Conservation (phyloP, 2,329 filamentous ascomycete genomes). For the Emmonsiellopsis sp. region DNA sequence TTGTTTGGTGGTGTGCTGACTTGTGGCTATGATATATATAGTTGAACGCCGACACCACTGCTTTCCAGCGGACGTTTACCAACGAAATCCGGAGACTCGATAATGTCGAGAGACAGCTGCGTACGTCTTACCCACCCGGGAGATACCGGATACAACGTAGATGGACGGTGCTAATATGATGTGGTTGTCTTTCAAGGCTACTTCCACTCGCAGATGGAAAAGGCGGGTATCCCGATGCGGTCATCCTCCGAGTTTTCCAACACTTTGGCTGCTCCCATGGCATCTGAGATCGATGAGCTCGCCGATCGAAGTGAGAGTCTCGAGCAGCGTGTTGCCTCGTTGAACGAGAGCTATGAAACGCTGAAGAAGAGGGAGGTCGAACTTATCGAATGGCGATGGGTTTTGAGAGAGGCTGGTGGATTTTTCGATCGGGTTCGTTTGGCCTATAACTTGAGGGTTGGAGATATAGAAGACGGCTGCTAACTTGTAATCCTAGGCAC, state of each 20-base stretch:
- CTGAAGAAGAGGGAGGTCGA: constrained; percentile 97
- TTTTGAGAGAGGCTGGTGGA: constrained; percentile 86
- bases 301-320: constrained; percentile 85
- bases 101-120: constrained; percentile 95
- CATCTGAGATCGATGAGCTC: constrained; percentile 92
- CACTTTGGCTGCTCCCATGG: constrained; percentile 76
- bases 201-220: constrained; percentile 94
- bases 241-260: constrained; percentile 87
- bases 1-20: constrained; percentile 13
- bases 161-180: constrained; percentile 1
- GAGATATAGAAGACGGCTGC: background rate
- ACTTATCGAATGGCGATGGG: constrained; percentile 97
- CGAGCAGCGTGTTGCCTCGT: constrained; percentile 78
- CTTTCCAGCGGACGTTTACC: constrained; percentile 95
- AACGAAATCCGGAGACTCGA: constrained; percentile 95
- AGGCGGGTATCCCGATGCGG: constrained; percentile 73
- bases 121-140: constrained; percentile 47
- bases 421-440: constrained; percentile 72
- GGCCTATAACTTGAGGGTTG: background rate
- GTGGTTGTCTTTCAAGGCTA: constrained; percentile 53
- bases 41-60: constrained; percentile 87
- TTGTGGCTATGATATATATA: constrained; percentile 28
- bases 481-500: constrained; percentile 45
- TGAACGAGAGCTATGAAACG: constrained; percentile 98
- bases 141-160: constrained; percentile 8